These are phyloP conservation scores for Phaeodactylum tricornutum DNA, from an alignment of 108 stramenopile species.

Conservation along the genomic window DNA sequence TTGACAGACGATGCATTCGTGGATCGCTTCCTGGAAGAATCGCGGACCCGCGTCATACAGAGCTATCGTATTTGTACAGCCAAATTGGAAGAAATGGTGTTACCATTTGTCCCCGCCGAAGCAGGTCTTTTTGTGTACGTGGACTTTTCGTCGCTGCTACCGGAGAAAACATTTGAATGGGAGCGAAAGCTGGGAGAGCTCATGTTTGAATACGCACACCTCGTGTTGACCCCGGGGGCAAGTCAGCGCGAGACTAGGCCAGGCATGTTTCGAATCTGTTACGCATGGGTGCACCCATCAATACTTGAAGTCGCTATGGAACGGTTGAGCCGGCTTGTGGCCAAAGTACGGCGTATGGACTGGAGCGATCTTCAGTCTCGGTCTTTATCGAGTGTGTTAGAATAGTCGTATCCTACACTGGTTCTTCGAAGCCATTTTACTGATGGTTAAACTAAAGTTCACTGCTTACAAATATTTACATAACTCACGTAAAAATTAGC, in stretches of 20 bases:
- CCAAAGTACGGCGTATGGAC: slow-evolving; percentile 55
- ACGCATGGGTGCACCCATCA: slow-evolving; percentile 62
- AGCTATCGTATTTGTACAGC: slow-evolving; percentile 48
- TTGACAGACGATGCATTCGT: slow-evolving; percentile 73
- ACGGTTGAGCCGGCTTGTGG: slow-evolving; percentile 57
- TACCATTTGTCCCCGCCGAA: slow-evolving; percentile 63
- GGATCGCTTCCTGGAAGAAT: slow-evolving; percentile 54
- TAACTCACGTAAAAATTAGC: no score
- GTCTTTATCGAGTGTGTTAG: slow-evolving; percentile 38
- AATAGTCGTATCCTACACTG: no score
- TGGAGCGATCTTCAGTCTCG: slow-evolving; percentile 60
- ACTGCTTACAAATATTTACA: no score
- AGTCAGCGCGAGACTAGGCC: slow-evolving; percentile 56
- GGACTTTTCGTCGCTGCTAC: slow-evolving; percentile 77
- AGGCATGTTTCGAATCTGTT: slow-evolving; percentile 87
- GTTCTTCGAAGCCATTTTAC: no score
- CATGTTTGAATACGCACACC: slow-evolving; percentile 48
- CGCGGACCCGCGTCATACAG: slow-evolving; percentile 29
- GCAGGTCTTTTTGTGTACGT: slow-evolving; percentile 83
- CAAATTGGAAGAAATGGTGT: slow-evolving; percentile 70
- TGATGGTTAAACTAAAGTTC: no score
- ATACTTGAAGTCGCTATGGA: slow-evolving; percentile 74
- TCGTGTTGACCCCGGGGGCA: slow-evolving; percentile 81
- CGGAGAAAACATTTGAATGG: slow-evolving; percentile 54
- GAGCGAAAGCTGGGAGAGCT: slow-evolving; percentile 51